Evolutionary conservation across 345 rosid genomes (phyloP).

Genomic region (Acer saccharum): DNA sequence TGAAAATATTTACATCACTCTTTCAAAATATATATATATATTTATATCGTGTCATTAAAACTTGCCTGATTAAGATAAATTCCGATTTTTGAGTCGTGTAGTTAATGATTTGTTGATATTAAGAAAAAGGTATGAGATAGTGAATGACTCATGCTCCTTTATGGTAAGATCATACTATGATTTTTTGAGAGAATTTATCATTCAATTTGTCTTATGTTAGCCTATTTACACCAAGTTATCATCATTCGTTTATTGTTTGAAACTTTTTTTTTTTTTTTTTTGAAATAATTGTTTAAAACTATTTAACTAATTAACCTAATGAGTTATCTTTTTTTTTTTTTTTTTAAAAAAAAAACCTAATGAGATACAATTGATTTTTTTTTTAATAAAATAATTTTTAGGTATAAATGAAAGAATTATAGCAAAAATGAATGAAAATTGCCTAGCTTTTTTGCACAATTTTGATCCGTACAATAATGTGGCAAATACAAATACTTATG

Average conservation of each 20-base stretch:
- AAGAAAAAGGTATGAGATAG: conserved; percentile 2
- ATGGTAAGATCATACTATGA: neutral
- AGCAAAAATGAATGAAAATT: neutral
- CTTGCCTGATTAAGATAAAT: neutral
- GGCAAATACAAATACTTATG: neutral
- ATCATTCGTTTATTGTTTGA: neutral
- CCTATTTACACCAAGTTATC: neutral
- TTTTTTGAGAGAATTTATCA: conserved; percentile 1
- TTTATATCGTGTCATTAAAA: neutral
- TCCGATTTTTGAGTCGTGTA: conserved; percentile 9
- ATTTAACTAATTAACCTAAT: neutral
- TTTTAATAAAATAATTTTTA: neutral
- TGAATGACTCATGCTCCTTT: conserved; percentile 12
- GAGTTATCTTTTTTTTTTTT: neutral
- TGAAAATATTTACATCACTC: neutral
- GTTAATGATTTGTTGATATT: conserved; percentile 2
- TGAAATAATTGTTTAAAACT: too few relatives aligned
- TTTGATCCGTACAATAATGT: neutral
- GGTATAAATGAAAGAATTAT: too few relatives aligned
- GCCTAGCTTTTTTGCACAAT: neutral
- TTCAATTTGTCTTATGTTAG: conserved; percentile 7
- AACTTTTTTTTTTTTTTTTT: neutral
- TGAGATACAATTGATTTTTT: neutral
- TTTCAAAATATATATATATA: too few relatives aligned
- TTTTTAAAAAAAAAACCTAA: too few relatives aligned